Evolutionary conservation across 108 stramenopile genomes (phyloP).

Genomic region (Cyclotella baltica): DNA sequence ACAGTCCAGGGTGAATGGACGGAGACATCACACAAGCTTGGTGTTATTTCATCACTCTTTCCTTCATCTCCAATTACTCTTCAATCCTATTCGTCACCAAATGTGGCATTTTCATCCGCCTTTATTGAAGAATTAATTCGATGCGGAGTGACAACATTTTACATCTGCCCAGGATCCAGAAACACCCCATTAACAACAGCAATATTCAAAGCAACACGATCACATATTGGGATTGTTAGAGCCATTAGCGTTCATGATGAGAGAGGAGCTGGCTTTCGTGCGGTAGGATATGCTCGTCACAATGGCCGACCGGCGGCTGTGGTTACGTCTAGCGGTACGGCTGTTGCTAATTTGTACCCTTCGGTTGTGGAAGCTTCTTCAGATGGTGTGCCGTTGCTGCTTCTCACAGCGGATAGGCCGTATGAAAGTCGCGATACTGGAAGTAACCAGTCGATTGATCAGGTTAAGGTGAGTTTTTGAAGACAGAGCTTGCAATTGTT

Average conservation of each 20-base stretch:
- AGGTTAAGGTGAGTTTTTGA: conserved; percentile 65
- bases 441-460: conserved; percentile 93
- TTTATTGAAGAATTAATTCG: conserved; percentile 92
- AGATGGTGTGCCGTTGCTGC: conserved; percentile 84
- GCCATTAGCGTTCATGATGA: conserved; percentile 92
- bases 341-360: conserved; percentile 93
- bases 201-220: conserved; percentile 66
- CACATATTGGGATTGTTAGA: conserved; percentile 67
- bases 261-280: conserved; percentile 93
- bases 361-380: conserved; percentile 84
- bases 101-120: conserved; percentile 88
- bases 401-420: conserved; percentile 94
- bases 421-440: conserved; percentile 90
- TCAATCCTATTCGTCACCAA: conserved; percentile 70
- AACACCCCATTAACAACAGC: conserved; percentile 91
- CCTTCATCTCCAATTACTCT: conserved; percentile 83
- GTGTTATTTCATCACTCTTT: conserved; percentile 78
- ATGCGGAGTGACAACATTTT: conserved; percentile 84
- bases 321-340: conserved; percentile 92
- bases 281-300: conserved; percentile 84
- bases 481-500: not conserved
- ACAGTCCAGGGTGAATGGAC: conserved; percentile 87
- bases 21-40: conserved; percentile 81
- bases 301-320: conserved; percentile 84
- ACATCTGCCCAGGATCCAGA: conserved; percentile 92